Evolutionary conservation across 805 yeast genomes (phyloP), one percentile per base, ranked within the genome.

Genomic region (Scheffersomyces stipitis): DNA sequence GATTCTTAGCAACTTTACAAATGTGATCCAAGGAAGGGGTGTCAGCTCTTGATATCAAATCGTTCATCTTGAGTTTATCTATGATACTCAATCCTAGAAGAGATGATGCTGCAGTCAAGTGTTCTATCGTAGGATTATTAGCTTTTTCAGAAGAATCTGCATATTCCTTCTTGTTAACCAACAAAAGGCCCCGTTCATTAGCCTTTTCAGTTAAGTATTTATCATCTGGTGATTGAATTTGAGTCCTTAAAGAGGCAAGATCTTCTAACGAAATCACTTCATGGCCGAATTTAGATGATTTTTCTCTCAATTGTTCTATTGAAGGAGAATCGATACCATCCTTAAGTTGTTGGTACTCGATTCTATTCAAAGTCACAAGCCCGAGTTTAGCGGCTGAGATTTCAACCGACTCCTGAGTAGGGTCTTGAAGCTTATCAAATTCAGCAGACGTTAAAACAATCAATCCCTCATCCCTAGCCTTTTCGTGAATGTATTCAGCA

Each of bases 11-110:
- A 18, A 40, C 43, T 15, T 41, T 36, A 8, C 23, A 27, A 13
- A 56, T 31, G 23, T 37, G 42, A 4, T 48, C 47, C 4, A 43
- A 28, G 17, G 48, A 32, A 26, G 50, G 64, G 4, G 37, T 17
- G n/a, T 31, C 18, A 4, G 38, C 33, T 26, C 18, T 31, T 5
- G 29, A 17, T 6, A 17, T 17, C n/a, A 41, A 9, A 18, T 33
- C 38, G 4, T 33, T 15, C 15, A 33, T 34, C 9, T 30, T 29
- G n/a, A 10, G 9, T 15, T 26, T 17, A 15, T 20, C 38, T n/a
- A 42, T 27, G 3, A 42, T 26, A 4, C 31, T 15, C 36, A 44
- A 35, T 3, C 43, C 43, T 15, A 38, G 33, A 4, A 34, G 4
- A 2, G 37, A 37, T n/a, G 48, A 45, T 13, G 18, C 33, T 9